phyloP scores from a whole-genome alignment of 2,329 filamentous ascomycete genomes.

The Myriosclerotinia curreyana region DNA sequence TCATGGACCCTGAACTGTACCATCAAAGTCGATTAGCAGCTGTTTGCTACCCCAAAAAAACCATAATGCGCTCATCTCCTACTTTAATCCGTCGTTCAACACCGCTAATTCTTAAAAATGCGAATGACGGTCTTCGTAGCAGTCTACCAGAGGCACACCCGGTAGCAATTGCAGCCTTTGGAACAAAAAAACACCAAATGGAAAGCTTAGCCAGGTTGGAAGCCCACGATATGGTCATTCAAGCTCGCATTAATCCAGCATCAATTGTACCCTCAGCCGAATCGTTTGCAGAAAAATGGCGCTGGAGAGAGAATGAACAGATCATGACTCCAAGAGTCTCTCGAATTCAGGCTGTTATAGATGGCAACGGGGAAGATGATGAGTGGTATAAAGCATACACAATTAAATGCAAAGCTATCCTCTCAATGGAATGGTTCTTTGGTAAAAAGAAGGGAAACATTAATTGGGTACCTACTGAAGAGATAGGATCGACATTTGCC shows the following conservation, averaged over 20 bases:
- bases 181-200: background rate
- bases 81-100: background rate
- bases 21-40: background rate
- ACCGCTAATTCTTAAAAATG: background rate
- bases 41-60: background rate
- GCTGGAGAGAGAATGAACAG: background rate
- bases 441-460: background rate
- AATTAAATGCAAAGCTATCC: background rate
- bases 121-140: background rate
- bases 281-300: slow-evolving; percentile 5
- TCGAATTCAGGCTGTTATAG: background rate
- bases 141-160: background rate
- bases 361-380: background rate
- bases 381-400: background rate
- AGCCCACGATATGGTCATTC: background rate
- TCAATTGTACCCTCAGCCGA: background rate
- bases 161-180: background rate
- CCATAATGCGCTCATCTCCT: background rate
- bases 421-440: background rate
- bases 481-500: background rate
- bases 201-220: background rate
- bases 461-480: background rate
- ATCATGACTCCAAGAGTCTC: slow-evolving; percentile 1
- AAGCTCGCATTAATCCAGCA: background rate
- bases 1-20: background rate